These are phyloP conservation scores for Emericellopsis cladophorae DNA, from an alignment of 2,329 filamentous ascomycete species.

Conservation along the genomic window DNA sequence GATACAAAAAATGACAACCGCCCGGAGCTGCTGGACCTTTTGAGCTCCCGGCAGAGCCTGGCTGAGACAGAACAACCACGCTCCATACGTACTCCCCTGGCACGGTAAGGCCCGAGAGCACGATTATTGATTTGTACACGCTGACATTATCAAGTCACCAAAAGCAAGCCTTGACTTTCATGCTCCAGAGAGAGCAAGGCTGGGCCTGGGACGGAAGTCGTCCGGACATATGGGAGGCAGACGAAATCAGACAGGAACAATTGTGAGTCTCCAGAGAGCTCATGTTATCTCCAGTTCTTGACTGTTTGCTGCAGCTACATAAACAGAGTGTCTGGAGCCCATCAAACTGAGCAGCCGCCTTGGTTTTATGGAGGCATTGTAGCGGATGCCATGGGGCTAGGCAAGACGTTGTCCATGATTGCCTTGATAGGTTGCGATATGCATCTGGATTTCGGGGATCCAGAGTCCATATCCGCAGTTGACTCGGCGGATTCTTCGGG, in stretches of 20 bases:
- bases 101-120: too few species aligned
- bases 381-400: conserved; percentile 32
- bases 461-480: not conserved
- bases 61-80: conserved; percentile 14
- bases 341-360: conserved; percentile 16
- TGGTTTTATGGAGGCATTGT: conserved; percentile 29
- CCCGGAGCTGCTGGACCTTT: conserved; percentile 10
- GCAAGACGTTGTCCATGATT: conserved; percentile 31
- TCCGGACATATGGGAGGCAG: conserved; percentile 19
- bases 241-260: too few species aligned
- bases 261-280: too few species aligned
- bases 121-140: too few species aligned
- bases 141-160: conserved; percentile 21
- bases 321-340: conserved; percentile 16
- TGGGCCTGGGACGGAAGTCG: conserved; percentile 15
- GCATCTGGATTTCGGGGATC: conserved; percentile 4
- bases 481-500: not conserved
- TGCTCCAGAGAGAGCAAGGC: conserved; percentile 22
- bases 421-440: conserved; percentile 20
- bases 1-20: conserved; percentile 2
- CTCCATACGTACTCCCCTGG: conserved; percentile 7
- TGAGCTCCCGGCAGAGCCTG: conserved; percentile 12
- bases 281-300: too few species aligned
- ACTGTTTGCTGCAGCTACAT: conserved; percentile 12
- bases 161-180: conserved; percentile 28